Evolutionary conservation across 106 monocot genomes (phyloP), one percentile per base, ranked within the genome.

Genomic region (Cymbidium sinense): DNA sequence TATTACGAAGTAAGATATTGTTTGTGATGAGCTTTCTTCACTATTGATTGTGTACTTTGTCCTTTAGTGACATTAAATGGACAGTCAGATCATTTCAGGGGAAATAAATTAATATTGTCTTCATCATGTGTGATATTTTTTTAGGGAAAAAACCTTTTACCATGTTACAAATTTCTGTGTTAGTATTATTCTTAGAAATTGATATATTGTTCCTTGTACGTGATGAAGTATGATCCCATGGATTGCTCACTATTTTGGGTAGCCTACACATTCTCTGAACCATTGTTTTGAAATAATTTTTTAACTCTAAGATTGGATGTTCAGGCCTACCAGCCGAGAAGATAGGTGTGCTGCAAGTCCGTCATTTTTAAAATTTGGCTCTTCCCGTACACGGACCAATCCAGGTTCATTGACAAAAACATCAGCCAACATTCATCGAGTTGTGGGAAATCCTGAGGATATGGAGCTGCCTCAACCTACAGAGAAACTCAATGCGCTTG

Each of bases 331-430:
- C 77, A 76, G 65, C 15, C 70, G 78, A 64, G 92, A 92, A 79
- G 87, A 91, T 75, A 84, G 52, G 81, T 72, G 71, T 76, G 64
- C 72, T 54, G 75, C 64, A 30, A 87, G 70, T 62, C 75, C 86
- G 43, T 39, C 86, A 18, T 43, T 83, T 51, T 85, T 85, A 86
- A 69, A 76, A 34, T 88, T 84, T 79, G 47, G 78, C 27, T 81
- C 89, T 81, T 77, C 64, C 37, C 70, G 91, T 51, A 89, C 91
- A 55, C 84, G 91, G 76, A 82, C 86, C 72, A 86, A 67, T 82
- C 71, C 88, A 70, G 76, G 75, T 79, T 79, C 86, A 31, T 18
- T 80, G 34, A 65, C 81, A 69, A 89, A 86, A 75, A 77, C 81
- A 41, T 82, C 88, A 19, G 70, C 75, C 37, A 89, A 80, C 77